Conservation (phyloP, 495 filamentous ascomycete species). For the Xylaria scruposa region DNA sequence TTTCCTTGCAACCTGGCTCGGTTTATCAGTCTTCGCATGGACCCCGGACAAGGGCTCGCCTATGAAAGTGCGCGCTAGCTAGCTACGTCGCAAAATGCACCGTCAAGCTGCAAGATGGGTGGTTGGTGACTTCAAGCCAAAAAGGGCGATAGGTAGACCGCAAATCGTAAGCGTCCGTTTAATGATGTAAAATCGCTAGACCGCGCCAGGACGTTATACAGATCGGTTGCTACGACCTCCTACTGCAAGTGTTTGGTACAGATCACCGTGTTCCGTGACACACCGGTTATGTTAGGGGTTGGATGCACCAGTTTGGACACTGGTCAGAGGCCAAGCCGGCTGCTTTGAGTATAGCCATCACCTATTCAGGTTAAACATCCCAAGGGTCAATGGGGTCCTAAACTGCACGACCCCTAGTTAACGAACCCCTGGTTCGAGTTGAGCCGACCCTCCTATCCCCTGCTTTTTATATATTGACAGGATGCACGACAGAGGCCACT, state of each 20-base stretch:
- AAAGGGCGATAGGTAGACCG: background rate
- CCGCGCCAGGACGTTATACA: slow-evolving; percentile 2
- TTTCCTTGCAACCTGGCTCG: slow-evolving; percentile 18
- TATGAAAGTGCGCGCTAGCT: slow-evolving; percentile 8
- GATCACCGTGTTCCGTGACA: slow-evolving; percentile 16
- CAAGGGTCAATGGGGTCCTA: background rate
- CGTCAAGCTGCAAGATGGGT: slow-evolving; percentile 14
- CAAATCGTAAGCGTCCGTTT: slow-evolving; percentile 7
- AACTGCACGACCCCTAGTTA: background rate
- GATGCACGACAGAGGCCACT: background rate
- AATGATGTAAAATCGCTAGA: background rate
- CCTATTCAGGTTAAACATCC: slow-evolving; percentile 19
- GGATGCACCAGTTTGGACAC: background rate
- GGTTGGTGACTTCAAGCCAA: slow-evolving; percentile 1
- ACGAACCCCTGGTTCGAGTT: background rate
- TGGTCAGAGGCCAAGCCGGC: background rate
- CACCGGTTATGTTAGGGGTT: slow-evolving; percentile 1
- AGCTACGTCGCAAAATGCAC: slow-evolving; percentile 3
- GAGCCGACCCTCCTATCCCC: slow-evolving; percentile 4
- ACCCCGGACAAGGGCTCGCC: slow-evolving; percentile 9
- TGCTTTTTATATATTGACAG: slow-evolving; percentile 10
- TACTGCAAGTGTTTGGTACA: slow-evolving; percentile 25
- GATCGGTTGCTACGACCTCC: slow-evolving; percentile 19
- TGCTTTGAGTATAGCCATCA: background rate
- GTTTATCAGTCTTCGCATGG: slow-evolving; percentile 21